These are phyloP conservation scores for Syncephalastrum contaminatum DNA, from an alignment of 371 early-diverging fungal genomes.

Conservation along the genomic window DNA sequence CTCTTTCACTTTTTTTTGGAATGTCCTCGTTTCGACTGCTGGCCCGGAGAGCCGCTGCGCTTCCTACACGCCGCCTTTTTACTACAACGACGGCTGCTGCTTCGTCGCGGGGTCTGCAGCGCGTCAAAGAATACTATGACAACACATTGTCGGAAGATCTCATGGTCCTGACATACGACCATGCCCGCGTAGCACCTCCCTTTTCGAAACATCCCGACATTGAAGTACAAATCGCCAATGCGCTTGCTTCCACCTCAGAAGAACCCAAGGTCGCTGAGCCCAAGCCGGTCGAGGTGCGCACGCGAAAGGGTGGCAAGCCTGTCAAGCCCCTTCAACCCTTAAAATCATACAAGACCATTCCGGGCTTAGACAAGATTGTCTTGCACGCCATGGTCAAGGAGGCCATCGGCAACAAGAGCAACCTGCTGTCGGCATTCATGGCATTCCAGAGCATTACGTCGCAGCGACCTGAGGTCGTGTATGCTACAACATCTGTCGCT, in stretches of 20 bases:
- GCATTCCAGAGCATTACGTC: conserved; percentile 90
- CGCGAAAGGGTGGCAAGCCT: conserved; percentile 60
- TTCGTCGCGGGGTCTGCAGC: conserved; percentile 52
- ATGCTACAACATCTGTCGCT: conserved; percentile 80
- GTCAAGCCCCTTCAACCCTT: conserved; percentile 52
- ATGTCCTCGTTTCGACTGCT: conserved; percentile 10
- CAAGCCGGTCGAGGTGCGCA: conserved; percentile 25
- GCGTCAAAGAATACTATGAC: conserved; percentile 84
- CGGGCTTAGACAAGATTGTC: conserved; percentile 65
- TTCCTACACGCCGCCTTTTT: conserved; percentile 23
- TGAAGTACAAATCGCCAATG: conserved; percentile 33
- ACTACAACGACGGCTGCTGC: conserved; percentile 24
- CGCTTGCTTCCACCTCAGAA: conserved; percentile 18
- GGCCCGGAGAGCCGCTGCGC: conserved; percentile 5
- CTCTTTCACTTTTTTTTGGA: conserved; percentile 7
- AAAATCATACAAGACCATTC: conserved; percentile 55
- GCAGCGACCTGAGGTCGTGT: conserved; percentile 75
- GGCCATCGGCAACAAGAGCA: conserved; percentile 85
- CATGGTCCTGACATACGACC: conserved; percentile 81
- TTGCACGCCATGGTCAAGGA: conserved; percentile 83
- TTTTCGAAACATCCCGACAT: conserved; percentile 40
- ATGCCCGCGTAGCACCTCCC: conserved; percentile 51
- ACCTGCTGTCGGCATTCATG: conserved; percentile 87
- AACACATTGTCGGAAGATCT: conserved; percentile 83
- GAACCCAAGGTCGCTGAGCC: conserved; percentile 2